Base-by-base conservation (phyloP, 2,329 filamentous ascomycete genomes). In the Claviceps spartinae region DNA sequence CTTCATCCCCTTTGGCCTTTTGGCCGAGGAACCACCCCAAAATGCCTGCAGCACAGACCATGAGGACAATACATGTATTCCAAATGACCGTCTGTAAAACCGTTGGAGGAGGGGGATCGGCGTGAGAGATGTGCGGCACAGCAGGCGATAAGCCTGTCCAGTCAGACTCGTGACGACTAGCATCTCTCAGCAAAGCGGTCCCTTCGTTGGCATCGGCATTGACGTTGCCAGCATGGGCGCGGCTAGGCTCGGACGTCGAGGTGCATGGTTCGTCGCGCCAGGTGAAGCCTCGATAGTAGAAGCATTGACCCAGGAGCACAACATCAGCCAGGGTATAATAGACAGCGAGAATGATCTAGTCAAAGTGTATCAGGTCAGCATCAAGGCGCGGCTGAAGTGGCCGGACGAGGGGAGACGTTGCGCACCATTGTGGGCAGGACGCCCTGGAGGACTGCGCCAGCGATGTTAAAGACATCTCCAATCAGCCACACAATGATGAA, bases 391-490 rank as follows among this genome's bases (percentile, higher is more conserved):
- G 22, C 20, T 18, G 18, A 16, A 24, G 22, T n/a, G 37, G 40
- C 16, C 9, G 30, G 30, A 34, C 9, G 30, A 11, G 30, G 11
- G 30, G 4, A 43, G 36, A 4, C 22, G 34, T 26, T 20, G 22
- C 69, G 55, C 64, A 83, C 78, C 89, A 97, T 96, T 0, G 91
- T 98, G 1, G 93, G 90, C 51, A 97, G 69, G 6, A 98, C 91
- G 52, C 87, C 86, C 66, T 97, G 91, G 11, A 96, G 68, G 16
- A 96, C 81, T 18, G 89, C 87, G n/a, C 91, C 91, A 2, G 95
- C 75, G 56, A 96, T 94, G 65, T 97, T 97, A 75, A 95, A 96
- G 58, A 96, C 83, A 81, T 98, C 93, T 50, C 93, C 93, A 1
- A 84, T 76, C 2, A 96, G 77, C 93, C 93, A 98, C 61, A 95